Conservation (phyloP, 2,329 filamentous ascomycete genomes). For the Calonectria hawksworthii region DNA sequence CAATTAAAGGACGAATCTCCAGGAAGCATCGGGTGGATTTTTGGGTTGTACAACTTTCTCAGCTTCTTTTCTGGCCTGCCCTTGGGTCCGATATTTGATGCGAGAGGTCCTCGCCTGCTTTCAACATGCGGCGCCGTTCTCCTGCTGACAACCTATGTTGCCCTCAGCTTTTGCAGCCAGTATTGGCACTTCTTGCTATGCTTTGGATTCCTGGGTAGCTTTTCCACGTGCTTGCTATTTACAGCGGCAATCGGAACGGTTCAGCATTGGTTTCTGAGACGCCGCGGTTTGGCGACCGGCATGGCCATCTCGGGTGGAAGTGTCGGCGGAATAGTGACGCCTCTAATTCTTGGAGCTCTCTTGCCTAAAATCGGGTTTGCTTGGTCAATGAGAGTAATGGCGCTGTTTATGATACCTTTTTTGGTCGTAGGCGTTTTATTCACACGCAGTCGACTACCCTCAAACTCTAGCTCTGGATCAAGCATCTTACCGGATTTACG, state of each 20-base stretch:
- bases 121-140: not conserved
- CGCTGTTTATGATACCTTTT: constrained; percentile 64
- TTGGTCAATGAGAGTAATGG: constrained; percentile 61
- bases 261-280: constrained; percentile 49
- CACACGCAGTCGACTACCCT: constrained; percentile 48
- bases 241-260: constrained; percentile 16
- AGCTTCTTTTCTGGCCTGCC: constrained; percentile 77
- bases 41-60: constrained; percentile 76
- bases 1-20: constrained; percentile 70
- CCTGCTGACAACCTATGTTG: not conserved
- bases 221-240: constrained; percentile 14
- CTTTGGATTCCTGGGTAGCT: constrained; percentile 8
- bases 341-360: constrained; percentile 59
- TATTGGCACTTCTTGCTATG: constrained; percentile 11
- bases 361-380: constrained; percentile 59
- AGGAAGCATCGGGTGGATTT: constrained; percentile 77
- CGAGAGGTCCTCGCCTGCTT: not conserved
- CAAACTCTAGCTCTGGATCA: constrained; percentile 49
- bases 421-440: constrained; percentile 50
- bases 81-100: constrained; percentile 77
- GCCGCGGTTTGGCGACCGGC: constrained; percentile 81
- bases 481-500: constrained; percentile 31
- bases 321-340: constrained; percentile 73
- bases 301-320: constrained; percentile 78
- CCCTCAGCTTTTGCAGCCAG: not conserved